These are phyloP conservation scores for Pedinophyceae sp. DNA, from an alignment of 139 green algal genomes.

Conservation along the genomic window DNA sequence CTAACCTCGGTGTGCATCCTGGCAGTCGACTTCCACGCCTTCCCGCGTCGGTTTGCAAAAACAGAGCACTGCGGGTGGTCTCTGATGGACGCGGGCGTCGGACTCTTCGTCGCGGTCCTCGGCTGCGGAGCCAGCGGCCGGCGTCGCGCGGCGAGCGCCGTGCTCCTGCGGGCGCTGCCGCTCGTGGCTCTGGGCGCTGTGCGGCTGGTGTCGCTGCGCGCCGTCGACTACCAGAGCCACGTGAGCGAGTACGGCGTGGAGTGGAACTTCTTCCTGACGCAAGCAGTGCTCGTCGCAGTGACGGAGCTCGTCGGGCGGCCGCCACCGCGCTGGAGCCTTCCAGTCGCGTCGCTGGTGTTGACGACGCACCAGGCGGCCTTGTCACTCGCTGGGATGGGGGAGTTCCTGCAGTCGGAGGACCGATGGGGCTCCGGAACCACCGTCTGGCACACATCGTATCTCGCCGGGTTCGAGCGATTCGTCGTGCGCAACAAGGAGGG, in stretches of 20 bases:
- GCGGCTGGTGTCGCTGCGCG: constrained; percentile 23
- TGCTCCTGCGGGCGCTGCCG: constrained; percentile 11
- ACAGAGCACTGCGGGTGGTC: constrained; percentile 47
- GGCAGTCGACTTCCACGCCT: constrained; percentile 75
- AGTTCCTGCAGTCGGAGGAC: too few species aligned
- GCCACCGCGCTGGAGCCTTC: too few species aligned
- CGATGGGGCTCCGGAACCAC: too few species aligned
- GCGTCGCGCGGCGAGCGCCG: not conserved
- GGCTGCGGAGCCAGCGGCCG: not conserved
- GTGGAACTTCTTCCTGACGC: constrained; percentile 95
- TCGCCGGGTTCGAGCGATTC: too few species aligned
- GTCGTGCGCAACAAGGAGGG: too few species aligned
- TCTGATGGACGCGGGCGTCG: constrained; percentile 81
- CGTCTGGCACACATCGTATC: too few species aligned
- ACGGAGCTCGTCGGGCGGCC: not conserved
- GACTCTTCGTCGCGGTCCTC: constrained; percentile 42
- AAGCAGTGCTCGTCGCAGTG: constrained; percentile 43
- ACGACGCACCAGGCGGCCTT: not conserved
- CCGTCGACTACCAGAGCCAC: constrained; percentile 54
- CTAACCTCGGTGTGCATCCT: constrained; percentile 66
- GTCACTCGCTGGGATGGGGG: not conserved
- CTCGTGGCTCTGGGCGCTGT: constrained; percentile 26
- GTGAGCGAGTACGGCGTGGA: constrained; percentile 78
- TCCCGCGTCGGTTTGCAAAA: constrained; percentile 62
- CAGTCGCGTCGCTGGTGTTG: not conserved